Evolutionary conservation across 768 basidiomycete species (phyloP).

Genomic region (Naganishia randhawae): DNA sequence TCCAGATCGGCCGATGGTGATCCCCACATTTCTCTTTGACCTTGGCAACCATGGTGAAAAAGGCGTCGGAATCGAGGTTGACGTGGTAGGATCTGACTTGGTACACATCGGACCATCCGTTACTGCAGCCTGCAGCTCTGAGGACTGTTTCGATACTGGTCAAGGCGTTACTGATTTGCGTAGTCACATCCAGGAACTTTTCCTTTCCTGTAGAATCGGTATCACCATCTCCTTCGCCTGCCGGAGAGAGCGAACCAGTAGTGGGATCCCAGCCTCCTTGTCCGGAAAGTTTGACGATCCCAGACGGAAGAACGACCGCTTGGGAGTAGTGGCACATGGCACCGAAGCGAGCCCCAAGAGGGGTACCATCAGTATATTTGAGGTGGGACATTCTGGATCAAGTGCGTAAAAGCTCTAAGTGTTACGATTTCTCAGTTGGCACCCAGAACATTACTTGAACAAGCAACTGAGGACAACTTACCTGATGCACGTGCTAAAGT

Average conservation of each 20-base stretch:
- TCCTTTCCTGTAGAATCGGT: background rate
- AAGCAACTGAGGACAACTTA: too few species aligned
- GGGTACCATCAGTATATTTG: background rate
- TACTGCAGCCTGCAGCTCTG: background rate
- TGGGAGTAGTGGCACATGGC: slow-evolving; percentile 18
- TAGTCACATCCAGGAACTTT: slow-evolving; percentile 1
- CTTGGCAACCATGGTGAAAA: slow-evolving; percentile 17
- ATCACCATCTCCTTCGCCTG: background rate
- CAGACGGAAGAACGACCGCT: slow-evolving; percentile 7
- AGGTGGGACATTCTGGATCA: background rate
- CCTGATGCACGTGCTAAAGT: too few species aligned
- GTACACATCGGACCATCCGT: slow-evolving; percentile 13
- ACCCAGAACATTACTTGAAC: too few species aligned
- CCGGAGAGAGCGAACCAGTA: slow-evolving; percentile 6
- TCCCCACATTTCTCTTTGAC: slow-evolving; percentile 15
- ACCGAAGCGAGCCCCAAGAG: slow-evolving; percentile 10
- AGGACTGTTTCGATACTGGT: slow-evolving; percentile 6
- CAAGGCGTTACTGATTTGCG: slow-evolving; percentile 11
- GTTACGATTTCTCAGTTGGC: too few species aligned
- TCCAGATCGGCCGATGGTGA: slow-evolving; percentile 12
- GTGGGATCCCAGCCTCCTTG: slow-evolving; percentile 15
- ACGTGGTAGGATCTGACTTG: slow-evolving; percentile 2
- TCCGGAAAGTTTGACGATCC: slow-evolving; percentile 15
- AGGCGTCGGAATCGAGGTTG: slow-evolving; percentile 13
- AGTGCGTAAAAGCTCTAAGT: too few species aligned